Percentiles rank a stretch among this genome's conserved stretches.
Conservation (phyloP, 2,329 filamentous ascomycete species). For the Neopestalotiopsis clavispora region DNA sequence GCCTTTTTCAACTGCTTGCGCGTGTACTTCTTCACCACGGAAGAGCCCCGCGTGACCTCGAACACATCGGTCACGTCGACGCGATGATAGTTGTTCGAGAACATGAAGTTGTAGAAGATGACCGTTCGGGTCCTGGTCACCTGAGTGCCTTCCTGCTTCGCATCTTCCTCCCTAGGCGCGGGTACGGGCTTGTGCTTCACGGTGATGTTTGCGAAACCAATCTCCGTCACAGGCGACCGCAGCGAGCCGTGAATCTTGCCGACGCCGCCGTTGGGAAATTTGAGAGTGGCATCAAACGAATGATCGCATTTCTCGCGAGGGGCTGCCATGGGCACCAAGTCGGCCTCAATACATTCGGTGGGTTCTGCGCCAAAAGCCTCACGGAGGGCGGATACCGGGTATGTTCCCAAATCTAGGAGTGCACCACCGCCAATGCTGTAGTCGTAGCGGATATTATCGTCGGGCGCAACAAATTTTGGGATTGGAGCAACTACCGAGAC, state of each 20-base stretch:
- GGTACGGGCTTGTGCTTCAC: neutral
- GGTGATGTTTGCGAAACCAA: slow-evolving; percentile 24
- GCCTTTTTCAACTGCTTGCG: slow-evolving; percentile 34
- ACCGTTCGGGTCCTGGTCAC: slow-evolving; percentile 25
- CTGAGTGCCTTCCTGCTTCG: neutral
- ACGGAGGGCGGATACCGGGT: slow-evolving; percentile 42
- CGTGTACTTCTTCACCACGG: slow-evolving; percentile 27
- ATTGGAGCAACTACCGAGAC: slow-evolving; percentile 28
- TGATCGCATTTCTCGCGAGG: neutral
- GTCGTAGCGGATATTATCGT: slow-evolving; percentile 38
- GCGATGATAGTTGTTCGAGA: slow-evolving; percentile 34
- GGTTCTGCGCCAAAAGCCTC: slow-evolving; percentile 40
- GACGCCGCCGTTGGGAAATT: slow-evolving; percentile 42
- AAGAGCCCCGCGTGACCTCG: slow-evolving; percentile 9
- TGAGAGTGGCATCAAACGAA: slow-evolving; percentile 39
- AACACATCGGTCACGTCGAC: slow-evolving; percentile 40
- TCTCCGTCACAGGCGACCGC: slow-evolving; percentile 18
- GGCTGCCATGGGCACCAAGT: neutral
- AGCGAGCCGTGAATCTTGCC: slow-evolving; percentile 37
- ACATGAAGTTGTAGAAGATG: slow-evolving; percentile 31
- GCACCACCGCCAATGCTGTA: slow-evolving; percentile 14
- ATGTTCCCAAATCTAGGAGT: slow-evolving; percentile 44
- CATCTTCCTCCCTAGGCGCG: neutral
- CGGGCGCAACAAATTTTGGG: slow-evolving; percentile 25
- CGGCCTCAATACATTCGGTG: slow-evolving; percentile 26